Evolutionary conservation across 1,284 basidiomycete genomes (phyloP).

Genomic region (Ganoderma meredithae): DNA sequence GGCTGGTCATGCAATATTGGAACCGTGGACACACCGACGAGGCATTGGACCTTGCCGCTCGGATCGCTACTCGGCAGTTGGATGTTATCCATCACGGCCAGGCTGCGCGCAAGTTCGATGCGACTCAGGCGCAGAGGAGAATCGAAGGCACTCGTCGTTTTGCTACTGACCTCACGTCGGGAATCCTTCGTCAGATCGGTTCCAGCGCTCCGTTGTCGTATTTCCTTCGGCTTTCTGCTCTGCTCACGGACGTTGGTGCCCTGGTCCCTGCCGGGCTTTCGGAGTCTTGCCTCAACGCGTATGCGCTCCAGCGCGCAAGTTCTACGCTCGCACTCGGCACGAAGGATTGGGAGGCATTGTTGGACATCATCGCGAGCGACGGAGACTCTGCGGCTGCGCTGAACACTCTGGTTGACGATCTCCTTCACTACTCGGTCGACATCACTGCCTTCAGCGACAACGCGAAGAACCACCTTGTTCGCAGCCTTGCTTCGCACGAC

Average conservation of each 20-base stretch:
- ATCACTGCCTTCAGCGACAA: slow-evolving; percentile 30
- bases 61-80: slow-evolving; percentile 27
- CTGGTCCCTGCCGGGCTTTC: slow-evolving; percentile 24
- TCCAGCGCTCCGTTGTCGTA: slow-evolving; percentile 20
- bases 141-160: slow-evolving; percentile 33
- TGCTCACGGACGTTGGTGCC: slow-evolving; percentile 29
- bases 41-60: slow-evolving; percentile 27
- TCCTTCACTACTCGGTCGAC: slow-evolving; percentile 30
- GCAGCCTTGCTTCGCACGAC: slow-evolving; percentile 27
- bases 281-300: slow-evolving; percentile 38
- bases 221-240: slow-evolving; percentile 27
- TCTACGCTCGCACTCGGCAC: slow-evolving; percentile 34
- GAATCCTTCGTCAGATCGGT: slow-evolving; percentile 13
- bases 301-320: slow-evolving; percentile 37
- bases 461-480: slow-evolving; percentile 29
- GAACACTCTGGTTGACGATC: slow-evolving; percentile 32
- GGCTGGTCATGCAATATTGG: slow-evolving; percentile 33
- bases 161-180: slow-evolving; percentile 24
- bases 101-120: slow-evolving; percentile 23
- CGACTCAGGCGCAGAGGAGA: slow-evolving; percentile 27
- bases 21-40: slow-evolving; percentile 22
- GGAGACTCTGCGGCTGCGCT: slow-evolving; percentile 25
- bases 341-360: slow-evolving; percentile 42
- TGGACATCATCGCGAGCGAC: slow-evolving; percentile 34
- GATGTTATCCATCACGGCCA: slow-evolving; percentile 29